Percentiles rank a stretch among this genome's conserved stretches.
These are phyloP conservation scores for Cutaneotrichosporon dermatis DNA, from an alignment of 1,284 basidiomycete genomes.

Conservation along the genomic window DNA sequence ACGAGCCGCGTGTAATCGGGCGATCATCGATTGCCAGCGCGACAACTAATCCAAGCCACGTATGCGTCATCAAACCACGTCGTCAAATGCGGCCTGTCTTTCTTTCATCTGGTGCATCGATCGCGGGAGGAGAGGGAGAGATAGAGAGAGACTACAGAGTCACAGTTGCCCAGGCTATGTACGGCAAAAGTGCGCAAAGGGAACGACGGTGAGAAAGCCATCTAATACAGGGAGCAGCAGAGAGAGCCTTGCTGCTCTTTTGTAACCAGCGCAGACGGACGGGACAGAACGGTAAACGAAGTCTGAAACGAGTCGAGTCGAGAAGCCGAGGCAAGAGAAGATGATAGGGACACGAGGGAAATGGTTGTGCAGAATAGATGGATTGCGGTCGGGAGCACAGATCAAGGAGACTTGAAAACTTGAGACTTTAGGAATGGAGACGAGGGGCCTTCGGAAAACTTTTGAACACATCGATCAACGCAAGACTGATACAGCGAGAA, in stretches of 20 bases:
- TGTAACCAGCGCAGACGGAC: background rate
- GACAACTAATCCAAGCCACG: background rate
- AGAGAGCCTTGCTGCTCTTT: background rate
- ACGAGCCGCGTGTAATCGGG: background rate
- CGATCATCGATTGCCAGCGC: background rate
- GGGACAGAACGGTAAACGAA: slow-evolving; percentile 1
- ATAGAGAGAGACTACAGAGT: slow-evolving; percentile 2
- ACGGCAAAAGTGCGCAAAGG: background rate
- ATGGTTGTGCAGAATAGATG: slow-evolving; percentile 2
- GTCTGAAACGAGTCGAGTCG: slow-evolving; percentile 2
- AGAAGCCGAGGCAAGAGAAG: background rate
- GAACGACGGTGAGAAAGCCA: slow-evolving; percentile 1
- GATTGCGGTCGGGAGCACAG: slow-evolving; percentile 6
- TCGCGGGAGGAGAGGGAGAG: slow-evolving; percentile 3
- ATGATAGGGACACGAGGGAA: background rate
- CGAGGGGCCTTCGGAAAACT: background rate
- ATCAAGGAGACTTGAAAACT: slow-evolving; percentile 6
- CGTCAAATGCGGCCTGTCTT: background rate
- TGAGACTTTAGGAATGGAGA: background rate
- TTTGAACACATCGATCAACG: slow-evolving; percentile 9
- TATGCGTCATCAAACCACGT: background rate
- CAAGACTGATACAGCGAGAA: slow-evolving; percentile 8
- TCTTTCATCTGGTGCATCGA: slow-evolving; percentile 10
- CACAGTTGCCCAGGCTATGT: slow-evolving; percentile 5
- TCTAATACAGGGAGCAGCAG: slow-evolving; percentile 2